Evolutionary conservation across 1,284 basidiomycete species (phyloP).

Genomic region (Blastosporella zonata): DNA sequence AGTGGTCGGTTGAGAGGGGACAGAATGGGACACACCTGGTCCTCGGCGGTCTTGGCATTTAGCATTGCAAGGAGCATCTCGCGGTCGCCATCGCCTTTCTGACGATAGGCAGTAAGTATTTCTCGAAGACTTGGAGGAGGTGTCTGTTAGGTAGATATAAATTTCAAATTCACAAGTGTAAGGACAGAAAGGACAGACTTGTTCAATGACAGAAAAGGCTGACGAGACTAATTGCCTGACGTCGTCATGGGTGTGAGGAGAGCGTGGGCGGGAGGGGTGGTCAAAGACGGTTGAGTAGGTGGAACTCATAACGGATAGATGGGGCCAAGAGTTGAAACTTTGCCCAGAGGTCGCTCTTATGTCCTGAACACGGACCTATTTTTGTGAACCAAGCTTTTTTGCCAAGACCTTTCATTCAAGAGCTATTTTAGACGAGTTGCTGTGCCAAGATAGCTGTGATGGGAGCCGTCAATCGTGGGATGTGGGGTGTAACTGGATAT

Average conservation of each 20-base stretch:
- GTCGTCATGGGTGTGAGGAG: constrained; percentile 23
- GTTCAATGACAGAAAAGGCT: constrained; percentile 34
- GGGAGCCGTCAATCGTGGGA: not conserved
- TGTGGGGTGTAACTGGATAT: not conserved
- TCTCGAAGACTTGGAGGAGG: constrained; percentile 79
- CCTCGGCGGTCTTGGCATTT: constrained; percentile 86
- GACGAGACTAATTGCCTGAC: constrained; percentile 30
- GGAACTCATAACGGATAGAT: constrained; percentile 33
- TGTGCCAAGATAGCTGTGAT: constrained; percentile 16
- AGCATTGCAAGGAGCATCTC: constrained; percentile 87
- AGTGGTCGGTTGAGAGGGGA: constrained; percentile 1
- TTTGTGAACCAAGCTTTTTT: constrained; percentile 43
- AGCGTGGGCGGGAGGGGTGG: constrained; percentile 18
- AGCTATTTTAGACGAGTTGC: constrained; percentile 34
- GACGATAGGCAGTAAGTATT: constrained; percentile 79
- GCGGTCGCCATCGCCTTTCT: constrained; percentile 84
- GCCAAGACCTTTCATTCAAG: constrained; percentile 35
- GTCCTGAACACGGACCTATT: constrained; percentile 39
- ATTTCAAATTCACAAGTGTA: constrained; percentile 11
- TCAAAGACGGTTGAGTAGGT: constrained; percentile 25
- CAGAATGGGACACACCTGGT: constrained; percentile 50
- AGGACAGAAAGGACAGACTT: constrained; percentile 27
- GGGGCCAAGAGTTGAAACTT: constrained; percentile 36
- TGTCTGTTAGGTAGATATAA: constrained; percentile 35
- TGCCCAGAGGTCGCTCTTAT: constrained; percentile 39